These are phyloP conservation scores for Sporothrix sp. DNA, from an alignment of 2,329 filamentous ascomycete species.

Conservation along the genomic window DNA sequence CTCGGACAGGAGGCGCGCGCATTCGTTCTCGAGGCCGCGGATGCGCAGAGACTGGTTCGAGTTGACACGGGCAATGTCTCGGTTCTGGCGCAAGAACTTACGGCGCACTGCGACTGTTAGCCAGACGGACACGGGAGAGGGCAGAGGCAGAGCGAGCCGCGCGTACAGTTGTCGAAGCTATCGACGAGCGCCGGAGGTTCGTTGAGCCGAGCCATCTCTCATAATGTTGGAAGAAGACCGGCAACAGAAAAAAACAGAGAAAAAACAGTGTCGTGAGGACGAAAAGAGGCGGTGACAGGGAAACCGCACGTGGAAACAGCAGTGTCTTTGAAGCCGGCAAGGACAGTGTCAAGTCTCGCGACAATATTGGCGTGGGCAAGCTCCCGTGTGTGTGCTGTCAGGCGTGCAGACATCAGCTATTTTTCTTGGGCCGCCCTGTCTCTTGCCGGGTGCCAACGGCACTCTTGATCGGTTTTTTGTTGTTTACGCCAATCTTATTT, in stretches of 20 bases:
- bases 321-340: not conserved
- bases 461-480: constrained; percentile 9
- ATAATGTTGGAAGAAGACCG: constrained; percentile 20
- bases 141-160: not conserved
- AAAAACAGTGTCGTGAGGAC: constrained; percentile 8
- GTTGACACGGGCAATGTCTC: constrained; percentile 72
- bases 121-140: not conserved
- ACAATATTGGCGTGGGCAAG: not conserved
- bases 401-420: constrained; percentile 1
- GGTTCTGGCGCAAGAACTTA: constrained; percentile 72
- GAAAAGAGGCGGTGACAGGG: not conserved
- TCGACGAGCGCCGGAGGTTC: constrained; percentile 60
- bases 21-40: constrained; percentile 65
- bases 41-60: constrained; percentile 69
- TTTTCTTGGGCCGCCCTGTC: constrained; percentile 1
- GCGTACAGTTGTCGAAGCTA: constrained; percentile 61
- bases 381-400: constrained; percentile 1
- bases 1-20: constrained; percentile 64
- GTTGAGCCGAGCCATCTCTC: constrained; percentile 71
- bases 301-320: not conserved
- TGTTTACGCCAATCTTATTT: constrained; percentile 17
- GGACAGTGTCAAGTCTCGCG: not conserved
- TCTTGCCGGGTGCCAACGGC: constrained; percentile 3
- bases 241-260: constrained; percentile 12
- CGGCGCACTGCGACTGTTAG: constrained; percentile 52